Evolutionary conservation across 1,284 basidiomycete genomes (phyloP).

Genomic region (Termitomyces sp.): DNA sequence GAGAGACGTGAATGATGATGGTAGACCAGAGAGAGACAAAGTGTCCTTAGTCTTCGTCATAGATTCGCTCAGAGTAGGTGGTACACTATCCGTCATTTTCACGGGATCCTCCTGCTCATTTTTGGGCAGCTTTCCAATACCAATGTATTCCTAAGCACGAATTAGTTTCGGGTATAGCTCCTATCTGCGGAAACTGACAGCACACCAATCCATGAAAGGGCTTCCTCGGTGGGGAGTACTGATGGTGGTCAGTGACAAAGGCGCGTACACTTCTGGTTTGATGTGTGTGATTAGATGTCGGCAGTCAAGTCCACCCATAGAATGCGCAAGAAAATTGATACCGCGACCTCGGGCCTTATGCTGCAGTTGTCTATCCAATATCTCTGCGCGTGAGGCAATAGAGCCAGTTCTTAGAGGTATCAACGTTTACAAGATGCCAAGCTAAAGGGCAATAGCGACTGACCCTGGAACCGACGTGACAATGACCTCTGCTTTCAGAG

Average conservation of each 20-base stretch:
- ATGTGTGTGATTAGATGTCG: constrained; percentile 87
- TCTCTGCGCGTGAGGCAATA: constrained; percentile 78
- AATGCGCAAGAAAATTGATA: constrained; percentile 93
- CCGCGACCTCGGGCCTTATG: constrained; percentile 64
- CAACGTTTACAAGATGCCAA: neutral
- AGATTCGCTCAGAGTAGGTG: constrained; percentile 9
- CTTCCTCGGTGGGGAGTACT: constrained; percentile 94
- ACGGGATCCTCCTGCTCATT: constrained; percentile 30
- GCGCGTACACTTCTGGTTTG: constrained; percentile 78
- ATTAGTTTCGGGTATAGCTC: constrained; percentile 5
- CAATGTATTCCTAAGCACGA: constrained; percentile 69
- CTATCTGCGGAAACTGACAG: constrained; percentile 39
- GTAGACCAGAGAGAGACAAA: constrained; percentile 51
- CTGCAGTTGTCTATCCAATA: constrained; percentile 73
- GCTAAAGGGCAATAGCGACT: constrained; percentile 23
- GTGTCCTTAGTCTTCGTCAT: constrained; percentile 22
- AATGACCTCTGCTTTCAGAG: constrained; percentile 87
- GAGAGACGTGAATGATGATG: constrained; percentile 81
- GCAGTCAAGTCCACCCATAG: constrained; percentile 96
- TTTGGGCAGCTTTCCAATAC: constrained; percentile 61
- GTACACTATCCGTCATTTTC: constrained; percentile 14
- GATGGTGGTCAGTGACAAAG: constrained; percentile 86
- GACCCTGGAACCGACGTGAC: constrained; percentile 94
- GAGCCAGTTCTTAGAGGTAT: constrained; percentile 76
- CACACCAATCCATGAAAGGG: constrained; percentile 99